Percentiles rank a stretch among this genome's conserved stretches.
Evolutionary conservation across 2,329 filamentous ascomycete species (phyloP).

Genomic region (Metarhizium brunneum): DNA sequence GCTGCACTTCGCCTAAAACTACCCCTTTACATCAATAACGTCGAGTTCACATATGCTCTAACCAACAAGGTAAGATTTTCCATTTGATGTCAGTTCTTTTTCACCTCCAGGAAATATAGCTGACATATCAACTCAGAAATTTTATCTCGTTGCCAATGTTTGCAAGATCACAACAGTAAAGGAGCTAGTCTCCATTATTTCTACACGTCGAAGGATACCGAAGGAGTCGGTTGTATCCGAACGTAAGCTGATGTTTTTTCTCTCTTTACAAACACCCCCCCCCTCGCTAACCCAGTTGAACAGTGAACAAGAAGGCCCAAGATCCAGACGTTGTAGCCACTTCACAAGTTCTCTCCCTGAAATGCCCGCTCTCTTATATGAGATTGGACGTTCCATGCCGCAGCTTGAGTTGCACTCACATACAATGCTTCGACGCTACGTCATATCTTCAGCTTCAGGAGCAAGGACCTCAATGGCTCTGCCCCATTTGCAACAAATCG

Average conservation of each 20-base stretch:
- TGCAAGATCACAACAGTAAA: conserved; percentile 65
- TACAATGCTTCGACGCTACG: conserved; percentile 88
- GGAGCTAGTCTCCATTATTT: conserved; percentile 60
- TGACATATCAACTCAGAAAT: conserved; percentile 45
- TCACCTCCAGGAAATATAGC: conserved; percentile 1
- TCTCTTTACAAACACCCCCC: not conserved
- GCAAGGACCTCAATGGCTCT: conserved; percentile 94
- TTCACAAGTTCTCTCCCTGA: conserved; percentile 80
- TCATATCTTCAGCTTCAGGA: conserved; percentile 92
- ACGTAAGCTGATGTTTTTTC: conserved; percentile 44
- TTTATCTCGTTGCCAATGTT: conserved; percentile 62
- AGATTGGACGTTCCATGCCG: conserved; percentile 74
- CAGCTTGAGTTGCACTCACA: conserved; percentile 71
- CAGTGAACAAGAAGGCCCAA: conserved; percentile 71
- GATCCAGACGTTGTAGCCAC: conserved; percentile 87
- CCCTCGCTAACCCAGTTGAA: conserved; percentile 1
- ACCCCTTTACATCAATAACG: conserved; percentile 61
- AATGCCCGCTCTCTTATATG: conserved; percentile 84
- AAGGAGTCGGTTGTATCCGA: conserved; percentile 77
- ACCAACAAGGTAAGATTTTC: conserved; percentile 63
- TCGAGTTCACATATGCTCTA: conserved; percentile 86
- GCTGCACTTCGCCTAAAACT: conserved; percentile 56
- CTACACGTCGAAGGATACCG: conserved; percentile 60
- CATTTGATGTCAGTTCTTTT: not conserved
- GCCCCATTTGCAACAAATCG: conserved; percentile 81